Evolutionary conservation across 2,329 filamentous ascomycete genomes (phyloP), one percentile per base, ranked within the genome.

Genomic region (Fusarium keratoplasticum): DNA sequence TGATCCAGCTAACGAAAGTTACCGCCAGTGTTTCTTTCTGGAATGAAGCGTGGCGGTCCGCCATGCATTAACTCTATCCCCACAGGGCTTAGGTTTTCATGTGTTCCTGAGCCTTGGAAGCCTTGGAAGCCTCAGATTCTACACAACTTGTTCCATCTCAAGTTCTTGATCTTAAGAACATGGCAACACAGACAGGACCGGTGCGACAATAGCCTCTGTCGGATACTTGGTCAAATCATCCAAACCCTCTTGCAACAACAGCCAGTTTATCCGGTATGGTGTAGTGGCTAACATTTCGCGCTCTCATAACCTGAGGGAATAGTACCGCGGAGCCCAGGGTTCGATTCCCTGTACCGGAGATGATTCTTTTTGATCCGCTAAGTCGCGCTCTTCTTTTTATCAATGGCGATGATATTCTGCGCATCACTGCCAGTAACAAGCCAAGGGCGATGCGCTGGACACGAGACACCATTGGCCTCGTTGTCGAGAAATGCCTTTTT

Each of bases 241-340:
- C 6, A 2, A 11, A 5, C 0, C 0, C 5, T 7, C 2, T 22
- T 2, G 1, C 52, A 55, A 6, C 50, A 35, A 55, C 52, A 55
- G 52, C 52, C 52, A 55, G 27, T 52, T 52, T 20, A 58, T 80
- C 78, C 78, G 78, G 78, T 80, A 79, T 80, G 78, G 78, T 80
- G 78, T 80, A 80, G 78, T 80, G 78, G 78, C 77, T 77, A 80
- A 80, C 78, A 80, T 80, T 80, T 80, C 77, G 76, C 78, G 78
- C 78, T 80, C 78, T 80, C 78, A 73, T 69, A 36, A 55, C 52
- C 31, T 55, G 52, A 55, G 52, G 31, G 52, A 55, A 5, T 35
- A 14, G 52, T 9, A 33, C 52, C 52, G 52, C 52, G 52, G 52
- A 55, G 52, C 52, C 52, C 52, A 55, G 52, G 52, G 52, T 55